These are phyloP conservation scores for Suillus brevipes DNA, from an alignment of 768 basidiomycete species.

Conservation along the genomic window DNA sequence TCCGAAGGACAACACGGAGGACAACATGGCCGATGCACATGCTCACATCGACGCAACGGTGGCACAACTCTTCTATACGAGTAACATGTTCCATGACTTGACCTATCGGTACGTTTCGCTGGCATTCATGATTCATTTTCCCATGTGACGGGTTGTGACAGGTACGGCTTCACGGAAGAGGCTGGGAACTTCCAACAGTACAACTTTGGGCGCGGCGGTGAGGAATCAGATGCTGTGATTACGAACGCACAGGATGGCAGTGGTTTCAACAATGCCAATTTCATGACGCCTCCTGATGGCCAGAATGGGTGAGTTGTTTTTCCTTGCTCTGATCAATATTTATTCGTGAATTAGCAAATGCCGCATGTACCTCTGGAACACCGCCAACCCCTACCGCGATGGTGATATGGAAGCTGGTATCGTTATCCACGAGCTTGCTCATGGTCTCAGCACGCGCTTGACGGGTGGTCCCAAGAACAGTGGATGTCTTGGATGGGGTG, in stretches of 20 bases:
- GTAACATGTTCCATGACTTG: conserved; percentile 79
- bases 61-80: conserved; percentile 87
- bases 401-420: conserved; percentile 97
- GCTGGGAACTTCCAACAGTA: conserved; percentile 97
- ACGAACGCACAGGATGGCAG: conserved; percentile 95
- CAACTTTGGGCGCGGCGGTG: conserved; percentile 92
- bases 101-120: conserved; percentile 58
- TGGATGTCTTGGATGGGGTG: conserved; percentile 93
- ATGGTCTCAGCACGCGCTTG: conserved; percentile 90
- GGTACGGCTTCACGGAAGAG: conserved; percentile 89
- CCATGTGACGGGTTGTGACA: conserved; percentile 27
- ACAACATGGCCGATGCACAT: conserved; percentile 70
- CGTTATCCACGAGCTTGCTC: conserved; percentile 86
- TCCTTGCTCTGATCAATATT: neutral
- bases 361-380: conserved; percentile 98
- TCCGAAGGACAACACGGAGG: conserved; percentile 45
- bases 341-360: conserved; percentile 48
- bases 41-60: conserved; percentile 85
- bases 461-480: conserved; percentile 94
- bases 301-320: conserved; percentile 57
- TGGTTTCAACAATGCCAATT: conserved; percentile 92
- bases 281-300: conserved; percentile 83
- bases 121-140: neutral
- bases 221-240: conserved; percentile 87
- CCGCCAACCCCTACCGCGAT: conserved; percentile 85